Base-by-base conservation (phyloP, 202 grass and related monocot species). In the Digitaria exilis region DNA sequence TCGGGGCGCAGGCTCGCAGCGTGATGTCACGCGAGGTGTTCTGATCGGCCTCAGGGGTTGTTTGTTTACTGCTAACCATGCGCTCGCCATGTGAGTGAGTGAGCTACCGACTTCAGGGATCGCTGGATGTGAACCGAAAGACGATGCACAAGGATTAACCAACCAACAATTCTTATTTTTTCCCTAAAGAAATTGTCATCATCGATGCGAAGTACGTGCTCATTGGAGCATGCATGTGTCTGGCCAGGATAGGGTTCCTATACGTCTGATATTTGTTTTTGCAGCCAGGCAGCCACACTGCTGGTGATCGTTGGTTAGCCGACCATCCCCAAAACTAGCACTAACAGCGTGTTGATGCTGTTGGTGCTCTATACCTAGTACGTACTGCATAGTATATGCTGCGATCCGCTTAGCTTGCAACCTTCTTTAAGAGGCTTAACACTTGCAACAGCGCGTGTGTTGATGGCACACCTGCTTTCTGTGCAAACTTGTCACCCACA, bases 1-100 rank as follows among this genome's bases (percentile, higher is more conserved):
- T 39, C 37, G 37, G 37, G 37, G 37, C 37, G 44, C 25, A 54
- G 62, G 31, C 57, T 17, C 6, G 67, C 65, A 54, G 68, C 76
- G 62, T 78, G 76, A 78, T 78, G 59, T 64, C 75, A 78, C 75
- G 75, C 32, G 26, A n/a, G 56, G 69, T 17, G 13, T 49, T 46
- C 75, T 45, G 59, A 65, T 35, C 24, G 61, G 5, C 1, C 14
- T 1, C 18, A 14, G 44, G 39, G n/a, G 9, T 35, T 51, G 43
- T 39, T 79, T 67, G 60, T 67, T 79, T 67, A 79, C 77, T 26
- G 62, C 4, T 17, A 24, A 37, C 45, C 76, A 66, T 50, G 76
- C 60, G 5, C 45, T 26, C 60, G 10, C 30, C 77, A 79, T 67
- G 77, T 66, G 77, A 66, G 5, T n/a, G n/a, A n/a, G n/a, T n/a